A percentile compares a stretch with the other conserved stretches of the same genome.
Conservation (phyloP, 106 monocot species). For the Amphibolis antarctica region DNA sequence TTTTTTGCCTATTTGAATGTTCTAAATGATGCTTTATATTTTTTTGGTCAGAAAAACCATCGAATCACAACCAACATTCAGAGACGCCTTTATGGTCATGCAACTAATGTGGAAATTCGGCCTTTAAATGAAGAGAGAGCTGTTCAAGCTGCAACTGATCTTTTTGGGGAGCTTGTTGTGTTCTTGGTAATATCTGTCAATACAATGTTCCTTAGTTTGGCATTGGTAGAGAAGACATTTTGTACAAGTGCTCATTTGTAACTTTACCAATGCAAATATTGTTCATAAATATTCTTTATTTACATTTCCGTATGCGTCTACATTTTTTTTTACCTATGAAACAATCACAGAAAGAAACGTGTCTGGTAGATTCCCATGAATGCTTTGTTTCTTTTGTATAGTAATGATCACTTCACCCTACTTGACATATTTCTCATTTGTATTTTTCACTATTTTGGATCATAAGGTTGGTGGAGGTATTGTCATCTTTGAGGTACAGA, state of each 20-base stretch:
- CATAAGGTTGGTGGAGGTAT: conserved; percentile 65
- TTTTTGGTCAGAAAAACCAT: conserved; percentile 31
- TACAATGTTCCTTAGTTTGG: no score
- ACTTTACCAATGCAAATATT: no score
- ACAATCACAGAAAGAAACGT: no score
- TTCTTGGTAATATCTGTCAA: conserved; percentile 34
- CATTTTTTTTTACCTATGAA: no score
- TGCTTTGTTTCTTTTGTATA: background rate
- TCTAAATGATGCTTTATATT: no score
- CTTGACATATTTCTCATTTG: background rate
- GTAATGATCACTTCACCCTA: background rate
- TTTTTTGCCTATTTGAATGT: no score
- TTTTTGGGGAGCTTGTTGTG: conserved; percentile 73
- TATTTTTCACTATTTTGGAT: background rate
- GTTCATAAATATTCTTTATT: no score
- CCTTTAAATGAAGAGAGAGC: conserved; percentile 93
- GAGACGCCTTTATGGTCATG: conserved; percentile 72
- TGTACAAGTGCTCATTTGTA: no score
- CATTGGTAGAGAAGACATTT: no score
- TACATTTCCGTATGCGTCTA: no score
- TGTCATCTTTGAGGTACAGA: conserved; percentile 85
- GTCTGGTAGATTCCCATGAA: background rate
- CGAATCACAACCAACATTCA: conserved; percentile 72
- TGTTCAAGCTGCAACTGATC: conserved; percentile 81
- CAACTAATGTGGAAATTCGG: conserved; percentile 70